Conservation (phyloP, 2,329 filamentous ascomycete genomes). For the Fusarium sp. region DNA sequence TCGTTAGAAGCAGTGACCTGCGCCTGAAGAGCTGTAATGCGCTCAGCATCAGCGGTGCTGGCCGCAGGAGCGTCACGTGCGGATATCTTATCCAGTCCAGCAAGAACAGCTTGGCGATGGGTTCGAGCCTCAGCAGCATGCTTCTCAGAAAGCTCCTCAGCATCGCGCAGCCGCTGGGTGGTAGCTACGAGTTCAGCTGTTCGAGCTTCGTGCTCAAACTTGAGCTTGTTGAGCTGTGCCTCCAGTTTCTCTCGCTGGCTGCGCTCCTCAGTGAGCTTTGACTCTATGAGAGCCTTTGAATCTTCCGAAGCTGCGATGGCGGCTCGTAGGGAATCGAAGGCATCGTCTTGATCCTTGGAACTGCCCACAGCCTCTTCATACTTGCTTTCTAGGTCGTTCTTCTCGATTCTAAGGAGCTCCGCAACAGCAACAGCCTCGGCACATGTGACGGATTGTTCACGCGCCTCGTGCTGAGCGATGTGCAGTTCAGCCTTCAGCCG, state of each 20-base stretch:
- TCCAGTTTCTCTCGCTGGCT: constrained; percentile 80
- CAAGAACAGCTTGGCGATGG: constrained; percentile 84
- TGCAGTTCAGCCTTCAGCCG: constrained; percentile 88
- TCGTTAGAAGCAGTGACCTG: constrained; percentile 83
- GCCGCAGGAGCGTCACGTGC: constrained; percentile 63
- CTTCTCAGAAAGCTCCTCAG: constrained; percentile 88
- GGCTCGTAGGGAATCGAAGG: constrained; percentile 80
- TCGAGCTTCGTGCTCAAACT: constrained; percentile 84
- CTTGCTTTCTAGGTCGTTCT: constrained; percentile 78
- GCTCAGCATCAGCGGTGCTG: constrained; percentile 69
- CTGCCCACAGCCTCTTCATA: constrained; percentile 75
- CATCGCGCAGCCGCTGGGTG: constrained; percentile 81
- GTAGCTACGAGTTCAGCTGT: constrained; percentile 81
- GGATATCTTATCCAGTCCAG: constrained; percentile 82
- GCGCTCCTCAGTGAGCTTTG: constrained; percentile 86
- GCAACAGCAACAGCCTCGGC: constrained; percentile 81
- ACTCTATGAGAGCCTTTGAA: constrained; percentile 81
- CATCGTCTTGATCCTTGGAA: constrained; percentile 75
- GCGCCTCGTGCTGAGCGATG: constrained; percentile 78
- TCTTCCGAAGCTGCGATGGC: constrained; percentile 84
- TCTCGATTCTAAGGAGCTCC: constrained; percentile 86
- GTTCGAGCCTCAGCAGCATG: constrained; percentile 88
- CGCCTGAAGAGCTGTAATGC: constrained; percentile 78
- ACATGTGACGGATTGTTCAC: constrained; percentile 83
- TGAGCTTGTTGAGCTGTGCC: constrained; percentile 79